Conservation (phyloP, 2,329 filamentous ascomycete species). For the Aschersonia sp. region DNA sequence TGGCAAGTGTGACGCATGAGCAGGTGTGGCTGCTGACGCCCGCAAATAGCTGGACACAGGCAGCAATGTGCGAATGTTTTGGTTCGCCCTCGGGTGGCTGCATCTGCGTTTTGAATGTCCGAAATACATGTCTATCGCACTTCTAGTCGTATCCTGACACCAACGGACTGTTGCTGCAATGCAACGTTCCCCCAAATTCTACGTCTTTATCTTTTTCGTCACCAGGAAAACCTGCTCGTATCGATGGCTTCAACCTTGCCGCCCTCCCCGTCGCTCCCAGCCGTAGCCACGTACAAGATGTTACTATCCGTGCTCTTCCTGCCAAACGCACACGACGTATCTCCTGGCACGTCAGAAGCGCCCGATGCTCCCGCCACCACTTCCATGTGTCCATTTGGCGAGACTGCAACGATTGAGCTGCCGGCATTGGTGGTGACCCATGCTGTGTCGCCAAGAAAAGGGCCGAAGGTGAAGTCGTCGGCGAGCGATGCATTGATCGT, state of each 20-base stretch:
- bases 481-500: constrained; percentile 4
- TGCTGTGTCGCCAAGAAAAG: constrained; percentile 1
- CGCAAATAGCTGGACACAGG: neutral
- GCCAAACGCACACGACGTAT: constrained; percentile 2
- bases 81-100: neutral
- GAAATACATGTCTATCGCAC: neutral
- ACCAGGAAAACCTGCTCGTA: constrained; percentile 13
- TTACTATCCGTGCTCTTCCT: neutral
- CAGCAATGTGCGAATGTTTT: neutral
- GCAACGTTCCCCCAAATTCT: neutral
- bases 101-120: neutral
- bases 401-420: constrained; percentile 5
- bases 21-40: neutral
- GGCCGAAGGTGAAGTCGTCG: constrained; percentile 10
- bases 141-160: neutral
- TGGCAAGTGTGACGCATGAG: neutral
- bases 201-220: neutral
- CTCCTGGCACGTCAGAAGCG: neutral
- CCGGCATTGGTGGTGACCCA: constrained; percentile 8
- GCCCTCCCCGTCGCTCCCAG: neutral
- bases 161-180: neutral
- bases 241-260: constrained; percentile 1
- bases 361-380: neutral
- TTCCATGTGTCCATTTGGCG: neutral
- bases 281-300: constrained; percentile 3